Conservation (phyloP, 2,329 filamentous ascomycete species). For the Alternaria tenuissima region DNA sequence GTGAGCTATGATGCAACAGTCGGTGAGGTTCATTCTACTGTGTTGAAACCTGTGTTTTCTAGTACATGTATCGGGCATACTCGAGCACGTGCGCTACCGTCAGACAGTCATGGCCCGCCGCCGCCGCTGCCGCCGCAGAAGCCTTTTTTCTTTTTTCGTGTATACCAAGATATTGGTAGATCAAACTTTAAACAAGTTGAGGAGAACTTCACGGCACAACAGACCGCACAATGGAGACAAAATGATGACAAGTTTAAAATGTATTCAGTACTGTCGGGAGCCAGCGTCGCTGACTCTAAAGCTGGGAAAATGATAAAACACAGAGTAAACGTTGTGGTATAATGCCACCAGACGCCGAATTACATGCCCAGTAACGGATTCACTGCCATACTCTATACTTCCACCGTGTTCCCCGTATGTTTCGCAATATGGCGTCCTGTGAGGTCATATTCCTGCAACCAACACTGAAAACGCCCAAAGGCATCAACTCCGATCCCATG, state of each 20-base stretch:
- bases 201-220: not conserved
- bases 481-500: slow-evolving; percentile 33
- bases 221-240: not conserved
- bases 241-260: not conserved
- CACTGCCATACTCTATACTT: slow-evolving; percentile 16
- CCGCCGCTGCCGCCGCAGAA: not conserved
- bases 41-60: slow-evolving; percentile 13
- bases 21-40: slow-evolving; percentile 1
- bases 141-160: slow-evolving; percentile 1
- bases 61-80: not conserved
- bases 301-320: slow-evolving; percentile 21
- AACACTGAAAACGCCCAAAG: slow-evolving; percentile 26
- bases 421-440: slow-evolving; percentile 20
- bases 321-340: slow-evolving; percentile 41
- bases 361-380: slow-evolving; percentile 25
- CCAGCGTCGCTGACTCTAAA: slow-evolving; percentile 6
- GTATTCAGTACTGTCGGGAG: not conserved
- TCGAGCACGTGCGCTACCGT: slow-evolving; percentile 11
- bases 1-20: not conserved
- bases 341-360: slow-evolving; percentile 35
- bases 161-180: not conserved
- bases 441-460: slow-evolving; percentile 9
- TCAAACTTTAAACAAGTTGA: slow-evolving; percentile 1
- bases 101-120: not conserved
- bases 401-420: slow-evolving; percentile 13